Evolutionary conservation across 495 filamentous ascomycete genomes (phyloP).

Genomic region (Opeltia flavorubescens): DNA sequence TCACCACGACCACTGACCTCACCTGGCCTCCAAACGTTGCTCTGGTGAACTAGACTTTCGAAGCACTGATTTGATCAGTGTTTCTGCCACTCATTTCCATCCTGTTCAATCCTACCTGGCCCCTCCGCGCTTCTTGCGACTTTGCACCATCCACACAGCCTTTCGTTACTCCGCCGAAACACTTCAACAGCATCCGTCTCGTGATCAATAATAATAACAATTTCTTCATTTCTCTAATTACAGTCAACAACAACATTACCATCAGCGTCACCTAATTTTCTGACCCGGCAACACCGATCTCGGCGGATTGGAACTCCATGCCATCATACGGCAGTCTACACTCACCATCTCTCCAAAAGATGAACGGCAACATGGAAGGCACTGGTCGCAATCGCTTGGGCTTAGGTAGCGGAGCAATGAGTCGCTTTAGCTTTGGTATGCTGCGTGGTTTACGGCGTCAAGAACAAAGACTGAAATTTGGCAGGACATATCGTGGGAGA

Average conservation of each 20-base stretch:
- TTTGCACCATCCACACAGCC: background rate
- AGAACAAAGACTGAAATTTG: constrained; percentile 3
- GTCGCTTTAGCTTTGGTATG: constrained; percentile 56
- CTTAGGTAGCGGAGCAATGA: constrained; percentile 37
- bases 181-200: background rate
- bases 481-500: constrained; percentile 66
- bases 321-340: constrained; percentile 22
- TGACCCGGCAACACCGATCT: background rate
- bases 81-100: background rate
- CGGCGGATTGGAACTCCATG: constrained; percentile 12
- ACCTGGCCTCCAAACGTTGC: constrained; percentile 1
- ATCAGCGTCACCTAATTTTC: background rate
- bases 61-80: background rate
- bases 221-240: background rate
- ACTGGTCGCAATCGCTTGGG: constrained; percentile 19
- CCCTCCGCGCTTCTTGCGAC: background rate
- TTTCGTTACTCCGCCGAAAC: background rate
- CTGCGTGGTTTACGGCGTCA: background rate
- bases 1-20: background rate
- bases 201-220: background rate
- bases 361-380: constrained; percentile 44
- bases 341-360: constrained; percentile 69
- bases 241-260: background rate
- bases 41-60: background rate
- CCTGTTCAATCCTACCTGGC: background rate